Evolutionary conservation across 2,329 filamentous ascomycete species (phyloP).

Genomic region (Sphaceloma murrayae): DNA sequence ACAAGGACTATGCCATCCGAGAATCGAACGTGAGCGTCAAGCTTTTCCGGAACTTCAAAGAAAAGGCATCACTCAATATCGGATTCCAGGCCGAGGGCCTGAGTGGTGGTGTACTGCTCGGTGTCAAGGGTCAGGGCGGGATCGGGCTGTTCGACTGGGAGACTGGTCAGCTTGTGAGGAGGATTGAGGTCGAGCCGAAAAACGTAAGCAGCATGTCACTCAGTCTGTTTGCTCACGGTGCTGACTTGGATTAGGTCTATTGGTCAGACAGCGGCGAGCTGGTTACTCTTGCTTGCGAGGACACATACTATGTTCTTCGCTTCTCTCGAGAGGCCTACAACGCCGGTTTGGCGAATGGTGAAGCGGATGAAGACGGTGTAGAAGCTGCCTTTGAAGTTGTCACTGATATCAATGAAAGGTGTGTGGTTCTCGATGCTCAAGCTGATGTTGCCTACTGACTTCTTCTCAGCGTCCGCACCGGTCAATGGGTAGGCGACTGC

Average conservation of each 20-base stretch:
- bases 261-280: conserved; percentile 97
- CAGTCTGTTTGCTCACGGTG: not conserved
- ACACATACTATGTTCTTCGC: conserved; percentile 86
- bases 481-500: conserved; percentile 96
- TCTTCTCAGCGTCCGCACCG: conserved; percentile 65
- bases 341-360: conserved; percentile 69
- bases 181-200: conserved; percentile 72
- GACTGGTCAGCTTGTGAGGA: conserved; percentile 73
- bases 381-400: conserved; percentile 95
- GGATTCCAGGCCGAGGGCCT: conserved; percentile 92
- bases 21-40: conserved; percentile 92
- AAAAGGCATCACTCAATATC: conserved; percentile 71
- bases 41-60: conserved; percentile 95
- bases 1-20: conserved; percentile 94
- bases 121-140: conserved; percentile 88
- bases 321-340: conserved; percentile 85
- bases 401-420: conserved; percentile 88
- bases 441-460: not conserved
- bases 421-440: conserved; percentile 23
- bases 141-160: conserved; percentile 97
- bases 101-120: conserved; percentile 77
- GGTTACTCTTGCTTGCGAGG: conserved; percentile 84
- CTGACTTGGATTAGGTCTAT: conserved; percentile 56
- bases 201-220: conserved; percentile 35
- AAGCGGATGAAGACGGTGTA: conserved; percentile 82